Evolutionary conservation across 352 stramenopile species (phyloP), one percentile per base, ranked within the genome.

Genomic region (Thalassiosira mediterranea): DNA sequence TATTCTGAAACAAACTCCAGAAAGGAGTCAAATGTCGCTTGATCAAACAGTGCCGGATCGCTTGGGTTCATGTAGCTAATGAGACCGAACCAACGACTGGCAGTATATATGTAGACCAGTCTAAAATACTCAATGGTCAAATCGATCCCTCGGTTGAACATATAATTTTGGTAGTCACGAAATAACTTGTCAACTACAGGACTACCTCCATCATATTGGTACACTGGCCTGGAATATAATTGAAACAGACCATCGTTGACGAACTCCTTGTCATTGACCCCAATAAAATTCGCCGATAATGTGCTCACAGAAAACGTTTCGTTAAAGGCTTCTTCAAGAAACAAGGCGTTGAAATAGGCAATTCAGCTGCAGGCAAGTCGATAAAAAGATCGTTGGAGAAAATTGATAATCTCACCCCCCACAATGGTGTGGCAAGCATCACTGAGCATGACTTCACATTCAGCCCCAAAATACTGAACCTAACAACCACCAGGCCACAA

Each of bases 401-500:
- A 49, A 51, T 31, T 64, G 29, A 11, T 64, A 23, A n/a, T n/a
- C 31, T 7, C 48, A 58, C 29, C 60, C 19, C 42, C 28, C 15
- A 70, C 13, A 13, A 70, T 60, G 4, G 60, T 70, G 38, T 60
- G 28, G 32, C 60, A 70, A 5, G n/a, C 8, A 19, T 70, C 47
- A 13, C 47, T 57, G 17, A 70, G 60, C 17, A 25, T 61, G 11
- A 23, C 44, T 26, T 70, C 60, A 17, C 60, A 70, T 25, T 70
- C 44, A 31, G 13, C 15, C 4, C 48, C 48, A 4, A 58, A 58
- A 58, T 34, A 29, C 29, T 58, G 49, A 7, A 23, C 13, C 49
- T 31, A 23, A 37, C 31, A 48, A 3, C 21, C n/a, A n/a, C n/a
- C n/a, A n/a, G n/a, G n/a, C n/a, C n/a, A n/a, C n/a, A n/a, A n/a